These are phyloP conservation scores for Mycena chlorophos DNA, from an alignment of 768 basidiomycete genomes.

Conservation along the genomic window DNA sequence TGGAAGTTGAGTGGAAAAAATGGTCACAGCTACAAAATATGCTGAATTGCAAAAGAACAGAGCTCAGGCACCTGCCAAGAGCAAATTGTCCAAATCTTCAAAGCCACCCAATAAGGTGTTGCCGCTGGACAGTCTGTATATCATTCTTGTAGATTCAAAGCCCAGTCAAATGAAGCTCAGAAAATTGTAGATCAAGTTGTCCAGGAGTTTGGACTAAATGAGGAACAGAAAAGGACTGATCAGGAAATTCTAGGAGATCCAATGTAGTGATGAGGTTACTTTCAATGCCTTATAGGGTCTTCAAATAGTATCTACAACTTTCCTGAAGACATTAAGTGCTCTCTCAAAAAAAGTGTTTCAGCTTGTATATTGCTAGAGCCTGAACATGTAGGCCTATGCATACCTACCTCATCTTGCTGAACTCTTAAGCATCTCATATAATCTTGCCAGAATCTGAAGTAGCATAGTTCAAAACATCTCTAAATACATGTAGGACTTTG, in stretches of 20 bases:
- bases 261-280: too few species aligned
- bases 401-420: too few species aligned
- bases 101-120: neutral
- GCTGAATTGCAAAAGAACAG: neutral
- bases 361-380: too few species aligned
- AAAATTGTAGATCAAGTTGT: slow-evolving; percentile 8
- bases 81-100: neutral
- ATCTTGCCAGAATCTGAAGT: too few species aligned
- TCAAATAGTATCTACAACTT: too few species aligned
- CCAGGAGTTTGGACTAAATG: slow-evolving; percentile 19
- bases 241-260: slow-evolving; percentile 29
- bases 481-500: too few species aligned
- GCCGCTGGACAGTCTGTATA: neutral
- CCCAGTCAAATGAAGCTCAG: neutral
- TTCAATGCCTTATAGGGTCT: too few species aligned
- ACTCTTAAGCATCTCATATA: too few species aligned
- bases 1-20: neutral
- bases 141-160: neutral
- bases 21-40: neutral
- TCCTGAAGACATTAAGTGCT: too few species aligned
- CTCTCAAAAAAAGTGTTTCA: too few species aligned
- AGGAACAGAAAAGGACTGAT: slow-evolving; percentile 18
- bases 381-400: too few species aligned
- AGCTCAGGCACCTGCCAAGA: neutral
- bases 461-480: too few species aligned